Conservation (phyloP, 345 rosid species). For the Heritiera littoralis region DNA sequence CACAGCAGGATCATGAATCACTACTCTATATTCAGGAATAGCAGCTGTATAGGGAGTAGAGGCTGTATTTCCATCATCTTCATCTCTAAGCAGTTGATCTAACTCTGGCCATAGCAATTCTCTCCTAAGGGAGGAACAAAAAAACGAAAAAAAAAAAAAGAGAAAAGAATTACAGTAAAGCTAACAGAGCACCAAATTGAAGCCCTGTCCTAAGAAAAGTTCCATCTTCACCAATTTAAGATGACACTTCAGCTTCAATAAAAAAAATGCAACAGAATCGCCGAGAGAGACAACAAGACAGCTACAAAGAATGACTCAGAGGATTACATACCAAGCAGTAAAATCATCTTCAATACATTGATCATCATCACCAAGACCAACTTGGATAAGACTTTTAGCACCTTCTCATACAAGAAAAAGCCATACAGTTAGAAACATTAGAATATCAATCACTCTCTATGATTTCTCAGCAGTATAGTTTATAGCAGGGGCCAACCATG, state of each 20-base stretch:
- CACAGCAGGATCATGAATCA: conserved; percentile 56
- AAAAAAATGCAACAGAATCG: background rate
- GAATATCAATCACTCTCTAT: background rate
- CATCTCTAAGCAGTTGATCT: conserved; percentile 74
- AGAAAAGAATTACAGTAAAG: conserved; percentile 9
- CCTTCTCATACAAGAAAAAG: conserved; percentile 41
- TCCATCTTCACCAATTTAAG: background rate
- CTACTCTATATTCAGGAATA: conserved; percentile 79
- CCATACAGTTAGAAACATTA: background rate
- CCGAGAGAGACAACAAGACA: background rate
- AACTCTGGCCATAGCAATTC: conserved; percentile 85
- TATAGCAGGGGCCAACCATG: background rate
- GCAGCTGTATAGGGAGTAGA: conserved; percentile 91
- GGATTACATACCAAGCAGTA: conserved; percentile 50
- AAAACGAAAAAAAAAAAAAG: background rate
- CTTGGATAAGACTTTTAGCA: conserved; percentile 62
- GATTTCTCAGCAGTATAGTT: background rate
- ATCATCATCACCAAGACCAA: conserved; percentile 99
- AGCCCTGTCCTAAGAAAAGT: conserved; percentile 5
- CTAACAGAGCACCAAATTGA: conserved; percentile 17
- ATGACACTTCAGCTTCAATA: conserved; percentile 10
- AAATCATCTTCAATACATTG: conserved; percentile 99
- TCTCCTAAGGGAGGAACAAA: conserved; percentile 49
- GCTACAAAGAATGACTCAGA: conserved; percentile 3
- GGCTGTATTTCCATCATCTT: conserved; percentile 63